Evolutionary conservation across 208 protist genomes (phyloP).

Genomic region (Leishmania braziliensis): DNA sequence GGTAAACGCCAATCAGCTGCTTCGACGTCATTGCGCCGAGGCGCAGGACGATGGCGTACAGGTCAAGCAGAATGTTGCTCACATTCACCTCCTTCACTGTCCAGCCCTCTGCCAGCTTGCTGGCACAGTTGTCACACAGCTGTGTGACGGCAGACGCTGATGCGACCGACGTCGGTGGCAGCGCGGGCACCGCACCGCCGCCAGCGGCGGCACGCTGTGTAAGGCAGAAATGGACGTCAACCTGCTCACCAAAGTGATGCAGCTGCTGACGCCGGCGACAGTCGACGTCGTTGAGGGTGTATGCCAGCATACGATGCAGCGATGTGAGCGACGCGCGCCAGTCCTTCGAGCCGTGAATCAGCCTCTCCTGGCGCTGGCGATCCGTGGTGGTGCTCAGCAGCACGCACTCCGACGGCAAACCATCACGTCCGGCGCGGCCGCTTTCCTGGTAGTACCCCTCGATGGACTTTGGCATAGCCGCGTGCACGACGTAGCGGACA

Average conservation of each 20-base stretch:
- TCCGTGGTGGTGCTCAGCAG: constrained; percentile 73
- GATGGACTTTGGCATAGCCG: constrained; percentile 96
- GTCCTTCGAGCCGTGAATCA: constrained; percentile 85
- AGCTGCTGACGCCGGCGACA: constrained; percentile 89
- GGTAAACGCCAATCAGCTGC: constrained; percentile 83
- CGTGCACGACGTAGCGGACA: constrained; percentile 98
- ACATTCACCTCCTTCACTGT: constrained; percentile 43
- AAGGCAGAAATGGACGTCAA: constrained; percentile 75
- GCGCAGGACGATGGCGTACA: constrained; percentile 63
- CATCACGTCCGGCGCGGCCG: constrained; percentile 96
- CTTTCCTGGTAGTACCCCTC: constrained; percentile 99
- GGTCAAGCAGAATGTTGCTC: constrained; percentile 56
- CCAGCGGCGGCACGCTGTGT: constrained; percentile 25
- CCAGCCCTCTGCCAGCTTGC: constrained; percentile 65
- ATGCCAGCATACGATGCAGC: constrained; percentile 77
- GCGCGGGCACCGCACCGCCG: background rate
- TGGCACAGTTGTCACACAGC: constrained; percentile 87
- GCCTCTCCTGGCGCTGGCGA: constrained; percentile 73
- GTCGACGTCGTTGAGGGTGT: constrained; percentile 86
- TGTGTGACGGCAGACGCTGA: constrained; percentile 32
- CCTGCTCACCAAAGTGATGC: constrained; percentile 80
- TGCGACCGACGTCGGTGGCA: background rate
- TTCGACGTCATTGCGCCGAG: constrained; percentile 80
- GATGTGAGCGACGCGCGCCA: constrained; percentile 67
- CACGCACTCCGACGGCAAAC: constrained; percentile 82